phyloP scores from a whole-genome alignment of 768 basidiomycete species.

The Amanita thiersii region DNA sequence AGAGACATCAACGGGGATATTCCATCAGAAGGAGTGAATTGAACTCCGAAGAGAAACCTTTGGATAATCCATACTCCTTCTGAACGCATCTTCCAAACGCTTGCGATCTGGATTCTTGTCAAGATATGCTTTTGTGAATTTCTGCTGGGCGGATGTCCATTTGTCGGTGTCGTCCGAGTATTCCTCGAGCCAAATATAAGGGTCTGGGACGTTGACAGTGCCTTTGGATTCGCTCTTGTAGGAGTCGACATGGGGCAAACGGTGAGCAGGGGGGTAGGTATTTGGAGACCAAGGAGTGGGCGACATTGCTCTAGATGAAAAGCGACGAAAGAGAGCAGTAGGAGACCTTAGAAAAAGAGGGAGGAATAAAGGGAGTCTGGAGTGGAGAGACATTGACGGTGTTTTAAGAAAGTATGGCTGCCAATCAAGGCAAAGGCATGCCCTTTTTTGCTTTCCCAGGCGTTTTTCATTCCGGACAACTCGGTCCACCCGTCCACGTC shows the following conservation, averaged over 20 bases:
- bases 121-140: conserved; percentile 50
- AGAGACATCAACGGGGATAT: conserved; percentile 3
- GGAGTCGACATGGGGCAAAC: conserved; percentile 57
- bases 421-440: conserved; percentile 7
- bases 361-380: conserved; percentile 16
- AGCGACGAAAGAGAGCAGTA: conserved; percentile 15
- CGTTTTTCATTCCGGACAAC: conserved; percentile 5
- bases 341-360: conserved; percentile 15
- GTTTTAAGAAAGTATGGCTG: conserved; percentile 7
- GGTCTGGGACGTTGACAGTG: conserved; percentile 56
- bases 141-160: conserved; percentile 57
- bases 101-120: conserved; percentile 54
- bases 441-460: conserved; percentile 9
- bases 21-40: conserved; percentile 9
- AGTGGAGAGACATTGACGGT: conserved; percentile 5
- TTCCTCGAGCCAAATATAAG: conserved; percentile 70
- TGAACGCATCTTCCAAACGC: conserved; percentile 52
- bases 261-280: conserved; percentile 55
- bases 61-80: conserved; percentile 31
- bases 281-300: conserved; percentile 46
- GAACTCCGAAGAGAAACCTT: conserved; percentile 23
- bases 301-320: conserved; percentile 23
- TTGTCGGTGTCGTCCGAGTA: conserved; percentile 52
- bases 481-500: no score
- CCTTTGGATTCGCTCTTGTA: conserved; percentile 63